Base-by-base conservation (phyloP, 2,329 filamentous ascomycete genomes). In the Fusarium equiseti region DNA sequence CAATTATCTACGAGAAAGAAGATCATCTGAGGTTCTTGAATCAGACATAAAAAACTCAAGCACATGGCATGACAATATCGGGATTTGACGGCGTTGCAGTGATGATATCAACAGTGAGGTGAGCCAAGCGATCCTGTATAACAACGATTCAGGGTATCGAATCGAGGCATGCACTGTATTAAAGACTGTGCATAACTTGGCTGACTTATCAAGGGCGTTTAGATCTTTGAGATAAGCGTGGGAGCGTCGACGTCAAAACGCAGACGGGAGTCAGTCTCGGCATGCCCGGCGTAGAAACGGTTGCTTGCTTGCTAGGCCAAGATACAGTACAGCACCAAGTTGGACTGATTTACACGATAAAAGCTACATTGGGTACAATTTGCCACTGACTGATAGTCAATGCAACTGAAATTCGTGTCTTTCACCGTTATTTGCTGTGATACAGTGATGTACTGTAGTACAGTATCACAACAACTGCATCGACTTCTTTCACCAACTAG, bases 181-280 rank as follows among this genome's bases (percentile, higher is more conserved):
- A 8, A 26, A 35, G n/a, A 43, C 50, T 56, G 35, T 42, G 42
- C 42, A 46, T 22, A n/a, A 38, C 18, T 7, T 43, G 26, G 13
- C 42, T 49, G 24, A 40, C 32, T 27, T 22, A 43, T 59, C n/a
- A 27, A 18, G 22, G 20, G 16, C 35, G 26, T 29, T 57, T 24
- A 65, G 68, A 68, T 71, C 59, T 68, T 69, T 26, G 46, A 71
- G 68, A 71, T 68, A 71, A 66, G 68, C 51, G 63, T 58, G 15
- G 60, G 35, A 44, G 35, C 20, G 42, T 48, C 57, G 31, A 64
- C 20, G 43, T 64, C 35, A 49, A 49, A 46, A 27, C 9, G 42
- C 35, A 35, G 38, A 49, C 24, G 4, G 32, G 59, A 57, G 55
- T 51, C 43, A 53, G 24, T 24, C 45, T 67, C 56, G 59, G 68